Conservation (phyloP, 768 basidiomycete species). For the Leccinellum luteum region DNA sequence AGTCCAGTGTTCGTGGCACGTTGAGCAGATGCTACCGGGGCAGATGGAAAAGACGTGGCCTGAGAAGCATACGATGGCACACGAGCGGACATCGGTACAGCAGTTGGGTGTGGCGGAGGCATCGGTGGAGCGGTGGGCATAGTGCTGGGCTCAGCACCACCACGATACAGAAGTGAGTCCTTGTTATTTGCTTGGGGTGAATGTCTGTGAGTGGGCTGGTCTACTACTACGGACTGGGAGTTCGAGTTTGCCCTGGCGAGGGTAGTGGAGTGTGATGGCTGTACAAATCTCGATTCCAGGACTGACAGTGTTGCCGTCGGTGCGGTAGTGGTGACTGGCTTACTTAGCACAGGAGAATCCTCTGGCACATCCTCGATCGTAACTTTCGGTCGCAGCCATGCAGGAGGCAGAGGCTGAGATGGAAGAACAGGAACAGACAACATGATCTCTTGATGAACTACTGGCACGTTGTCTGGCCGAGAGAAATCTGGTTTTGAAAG, state of each 20-base stretch:
- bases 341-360: constrained; percentile 16
- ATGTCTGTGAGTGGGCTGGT: constrained; percentile 11
- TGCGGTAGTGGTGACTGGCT: constrained; percentile 3
- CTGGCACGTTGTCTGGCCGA: constrained; percentile 8
- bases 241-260: not conserved
- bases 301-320: constrained; percentile 3
- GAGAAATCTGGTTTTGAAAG: not conserved
- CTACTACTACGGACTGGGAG: constrained; percentile 6
- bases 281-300: constrained; percentile 8
- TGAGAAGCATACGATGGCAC: constrained; percentile 22
- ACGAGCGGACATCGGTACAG: constrained; percentile 12
- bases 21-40: constrained; percentile 13
- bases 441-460: constrained; percentile 12
- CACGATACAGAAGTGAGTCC: constrained; percentile 15
- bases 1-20: constrained; percentile 15
- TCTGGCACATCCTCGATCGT: constrained; percentile 30
- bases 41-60: constrained; percentile 5
- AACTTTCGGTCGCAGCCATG: constrained; percentile 24
- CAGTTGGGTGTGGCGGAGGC: constrained; percentile 17
- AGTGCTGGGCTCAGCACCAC: constrained; percentile 6
- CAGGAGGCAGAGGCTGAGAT: constrained; percentile 5
- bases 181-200: constrained; percentile 23
- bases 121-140: constrained; percentile 11
- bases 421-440: constrained; percentile 6
- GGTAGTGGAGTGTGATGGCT: constrained; percentile 4